Evolutionary conservation across 2,329 filamentous ascomycete species (phyloP), one percentile per base, ranked within the genome.

Genomic region (Aureobasidium sp.): DNA sequence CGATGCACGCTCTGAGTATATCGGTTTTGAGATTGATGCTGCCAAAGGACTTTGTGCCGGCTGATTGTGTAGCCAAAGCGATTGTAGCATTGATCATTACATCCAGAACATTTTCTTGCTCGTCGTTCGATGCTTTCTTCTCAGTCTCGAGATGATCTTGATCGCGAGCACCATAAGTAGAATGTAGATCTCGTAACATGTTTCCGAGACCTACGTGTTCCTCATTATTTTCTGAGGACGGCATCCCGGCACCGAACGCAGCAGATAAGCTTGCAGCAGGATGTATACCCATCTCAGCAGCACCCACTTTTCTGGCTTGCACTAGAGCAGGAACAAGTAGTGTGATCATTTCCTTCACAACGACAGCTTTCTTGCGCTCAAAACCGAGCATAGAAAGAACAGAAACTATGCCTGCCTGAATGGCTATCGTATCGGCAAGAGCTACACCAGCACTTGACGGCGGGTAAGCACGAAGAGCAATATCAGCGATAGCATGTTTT

Each of bases 211-310:
- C 62, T 10, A 47, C 34, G 20, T 63, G 53, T 32, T 60, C 44
- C 32, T 60, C 62, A 27, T 24, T 46, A 34, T 32, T 46, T 20
- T n/a, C 36, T 15, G 46, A 10, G 15, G 46, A 27, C 8, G 55
- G 32, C 36, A 47, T 1, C 15, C 68, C 66, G 5, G 63, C 53
- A n/a, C 66, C 68, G 66, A 86, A 88, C 34, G 94, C 77, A 13
- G 87, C 87, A 29, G 91, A 87, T 56, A 97, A 78, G 0, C 91
- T 92, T 10, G 93, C 91, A 20, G 93, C 93, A 44, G 94, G 94
- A 75, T 97, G 93, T 39, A 99, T 90, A 3, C 93, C 94, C 70
- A 94, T 90, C 71, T 97, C 94, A n/a, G 94, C 92, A 44, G 94
- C 94, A 36, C 93, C 93, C 52, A 93, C 83, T 51, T 95, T 97